Percentiles rank a stretch among this genome's conserved stretches.
Evolutionary conservation across 352 stramenopile species (phyloP).

Genomic region (Phytophthora tubulina): DNA sequence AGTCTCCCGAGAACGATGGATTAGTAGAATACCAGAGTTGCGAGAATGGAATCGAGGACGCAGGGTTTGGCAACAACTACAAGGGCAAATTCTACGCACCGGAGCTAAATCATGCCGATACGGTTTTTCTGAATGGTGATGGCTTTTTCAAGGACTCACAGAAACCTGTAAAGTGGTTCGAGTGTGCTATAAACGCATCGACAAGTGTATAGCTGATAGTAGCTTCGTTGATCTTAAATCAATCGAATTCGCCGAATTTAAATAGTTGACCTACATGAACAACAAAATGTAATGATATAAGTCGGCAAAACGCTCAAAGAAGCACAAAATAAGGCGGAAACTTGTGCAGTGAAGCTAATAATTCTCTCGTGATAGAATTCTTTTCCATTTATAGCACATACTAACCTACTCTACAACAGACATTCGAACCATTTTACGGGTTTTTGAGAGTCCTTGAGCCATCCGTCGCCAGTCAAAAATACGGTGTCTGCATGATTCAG

Average conservation of each 20-base stretch:
- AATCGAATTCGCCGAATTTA: no score
- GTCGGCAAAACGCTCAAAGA: no score
- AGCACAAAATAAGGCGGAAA: no score
- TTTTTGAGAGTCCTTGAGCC: constrained; percentile 41
- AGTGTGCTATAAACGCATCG: constrained; percentile 41
- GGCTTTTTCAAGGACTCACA: constrained; percentile 40
- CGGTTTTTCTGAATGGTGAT: constrained; percentile 49
- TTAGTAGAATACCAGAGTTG: constrained; percentile 64
- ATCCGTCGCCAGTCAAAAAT: constrained; percentile 53
- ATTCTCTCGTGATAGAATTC: not conserved
- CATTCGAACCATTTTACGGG: constrained; percentile 61
- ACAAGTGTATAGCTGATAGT: no score
- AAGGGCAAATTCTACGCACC: constrained; percentile 47
- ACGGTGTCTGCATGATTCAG: constrained; percentile 63
- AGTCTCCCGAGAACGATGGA: constrained; percentile 43
- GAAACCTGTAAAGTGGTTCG: constrained; percentile 60
- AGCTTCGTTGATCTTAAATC: no score
- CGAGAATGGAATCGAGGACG: constrained; percentile 32
- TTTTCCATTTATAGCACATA: not conserved
- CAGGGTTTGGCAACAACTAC: constrained; percentile 46
- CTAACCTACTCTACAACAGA: constrained; percentile 25
- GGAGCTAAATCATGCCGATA: constrained; percentile 61
- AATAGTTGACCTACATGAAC: no score
- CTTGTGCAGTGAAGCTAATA: not conserved
- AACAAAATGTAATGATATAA: no score